Percentiles rank a stretch among this genome's conserved stretches.
Evolutionary conservation across 345 rosid species (phyloP).

Genomic region (Melaleuca quinquenervia): DNA sequence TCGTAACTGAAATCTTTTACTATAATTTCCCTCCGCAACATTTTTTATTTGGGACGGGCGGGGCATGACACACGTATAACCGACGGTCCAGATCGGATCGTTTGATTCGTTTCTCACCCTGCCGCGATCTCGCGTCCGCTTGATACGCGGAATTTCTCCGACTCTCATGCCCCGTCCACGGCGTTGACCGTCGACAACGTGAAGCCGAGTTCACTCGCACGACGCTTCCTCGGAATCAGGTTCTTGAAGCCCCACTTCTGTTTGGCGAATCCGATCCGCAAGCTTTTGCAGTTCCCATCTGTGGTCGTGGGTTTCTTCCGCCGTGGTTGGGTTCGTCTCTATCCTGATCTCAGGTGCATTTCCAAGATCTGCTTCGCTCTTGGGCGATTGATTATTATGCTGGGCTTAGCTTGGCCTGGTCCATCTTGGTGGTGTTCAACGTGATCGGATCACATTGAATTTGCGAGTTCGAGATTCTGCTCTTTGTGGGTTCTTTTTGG

Average conservation of each 20-base stretch:
- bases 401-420: neutral
- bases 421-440: neutral
- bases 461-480: neutral
- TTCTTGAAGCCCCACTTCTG: neutral
- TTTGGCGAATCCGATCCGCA: neutral
- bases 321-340: neutral
- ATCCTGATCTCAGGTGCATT: neutral
- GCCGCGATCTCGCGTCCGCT: neutral
- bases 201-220: neutral
- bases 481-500: neutral
- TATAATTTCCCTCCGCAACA: neutral
- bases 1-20: accelerated
- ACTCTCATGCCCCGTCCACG: neutral
- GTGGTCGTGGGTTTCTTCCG: neutral
- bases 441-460: neutral
- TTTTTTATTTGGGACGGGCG: neutral
- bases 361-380: neutral
- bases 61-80: neutral
- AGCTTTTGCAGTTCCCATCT: neutral
- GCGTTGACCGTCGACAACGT: neutral
- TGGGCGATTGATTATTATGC: neutral
- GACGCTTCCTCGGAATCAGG: neutral
- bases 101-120: neutral
- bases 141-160: neutral
- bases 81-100: neutral